phyloP scores from a whole-genome alignment of 2,329 filamentous ascomycete genomes.

The Penicillium hesseltinei region DNA sequence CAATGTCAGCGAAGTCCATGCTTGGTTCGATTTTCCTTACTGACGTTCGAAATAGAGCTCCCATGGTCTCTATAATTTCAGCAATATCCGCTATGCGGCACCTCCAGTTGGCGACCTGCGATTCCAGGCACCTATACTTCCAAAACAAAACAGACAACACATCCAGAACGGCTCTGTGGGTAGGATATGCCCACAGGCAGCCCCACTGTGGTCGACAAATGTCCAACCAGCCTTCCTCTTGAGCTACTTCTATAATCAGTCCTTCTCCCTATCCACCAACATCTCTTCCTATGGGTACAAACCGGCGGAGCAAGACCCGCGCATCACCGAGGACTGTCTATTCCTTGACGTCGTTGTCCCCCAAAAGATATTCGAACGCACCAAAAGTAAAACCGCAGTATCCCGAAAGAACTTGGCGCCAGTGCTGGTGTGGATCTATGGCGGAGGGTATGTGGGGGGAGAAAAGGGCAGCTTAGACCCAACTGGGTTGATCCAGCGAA shows the following conservation, averaged over 20 bases:
- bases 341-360: slow-evolving; percentile 41
- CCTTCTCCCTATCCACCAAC: slow-evolving; percentile 21
- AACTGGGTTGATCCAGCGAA: slow-evolving; percentile 43
- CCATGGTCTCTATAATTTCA: slow-evolving; percentile 53
- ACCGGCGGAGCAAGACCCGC: slow-evolving; percentile 21
- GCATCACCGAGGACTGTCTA: slow-evolving; percentile 38
- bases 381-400: slow-evolving; percentile 11
- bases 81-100: slow-evolving; percentile 57
- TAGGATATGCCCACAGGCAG: slow-evolving; percentile 47
- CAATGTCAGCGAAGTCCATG: slow-evolving; percentile 9
- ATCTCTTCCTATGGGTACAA: slow-evolving; percentile 24
- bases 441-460: slow-evolving; percentile 48
- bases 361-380: slow-evolving; percentile 31
- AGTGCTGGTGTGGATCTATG: slow-evolving; percentile 48
- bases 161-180: slow-evolving; percentile 48
- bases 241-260: slow-evolving; percentile 13
- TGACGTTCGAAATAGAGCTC: slow-evolving; percentile 21
- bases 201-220: slow-evolving; percentile 45
- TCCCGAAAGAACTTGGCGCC: slow-evolving; percentile 25
- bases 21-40: not conserved
- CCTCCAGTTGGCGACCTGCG: slow-evolving; percentile 53
- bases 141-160: slow-evolving; percentile 42
- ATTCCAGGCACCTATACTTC: slow-evolving; percentile 49
- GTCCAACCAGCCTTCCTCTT: slow-evolving; percentile 20
- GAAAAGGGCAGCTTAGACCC: slow-evolving; percentile 39